Percentiles rank a stretch among this genome's conserved stretches.
Evolutionary conservation across 225 moss, liverwort and hornwort species (phyloP).

Genomic region (Straminergon stramineum): DNA sequence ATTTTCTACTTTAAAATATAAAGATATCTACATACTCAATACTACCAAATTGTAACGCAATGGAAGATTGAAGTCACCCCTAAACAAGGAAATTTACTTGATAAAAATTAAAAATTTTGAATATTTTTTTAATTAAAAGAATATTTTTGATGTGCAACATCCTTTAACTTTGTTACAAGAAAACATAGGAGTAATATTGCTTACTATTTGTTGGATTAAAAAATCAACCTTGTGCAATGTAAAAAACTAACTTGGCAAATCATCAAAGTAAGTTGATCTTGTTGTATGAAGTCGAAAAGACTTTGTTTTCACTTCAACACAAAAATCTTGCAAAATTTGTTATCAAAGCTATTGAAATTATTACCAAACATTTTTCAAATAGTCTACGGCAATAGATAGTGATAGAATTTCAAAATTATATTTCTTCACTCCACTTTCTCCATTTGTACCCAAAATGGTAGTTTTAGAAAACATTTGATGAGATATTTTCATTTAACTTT

Average conservation of each 20-base stretch:
- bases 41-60: fast-evolving
- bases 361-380: too few relatives aligned
- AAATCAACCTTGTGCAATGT: neutral
- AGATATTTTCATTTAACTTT: too few relatives aligned
- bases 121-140: neutral
- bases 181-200: neutral
- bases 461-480: fast-evolving
- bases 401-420: neutral
- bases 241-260: fast-evolving
- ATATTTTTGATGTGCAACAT: neutral
- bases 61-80: too few relatives aligned
- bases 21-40: too few relatives aligned
- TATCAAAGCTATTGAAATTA: neutral
- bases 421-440: fast-evolving
- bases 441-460: neutral
- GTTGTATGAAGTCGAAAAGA: neutral
- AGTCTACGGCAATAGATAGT: fast-evolving
- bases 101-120: neutral
- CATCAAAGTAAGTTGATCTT: neutral
- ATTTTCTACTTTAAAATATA: neutral
- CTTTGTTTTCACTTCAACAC: neutral
- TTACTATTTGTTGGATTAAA: neutral
- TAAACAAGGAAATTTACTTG: neutral
- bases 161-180: neutral
- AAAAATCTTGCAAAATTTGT: neutral